phyloP scores from a whole-genome alignment of 2,329 filamentous ascomycete genomes.

The Teratosphaeria viscida region DNA sequence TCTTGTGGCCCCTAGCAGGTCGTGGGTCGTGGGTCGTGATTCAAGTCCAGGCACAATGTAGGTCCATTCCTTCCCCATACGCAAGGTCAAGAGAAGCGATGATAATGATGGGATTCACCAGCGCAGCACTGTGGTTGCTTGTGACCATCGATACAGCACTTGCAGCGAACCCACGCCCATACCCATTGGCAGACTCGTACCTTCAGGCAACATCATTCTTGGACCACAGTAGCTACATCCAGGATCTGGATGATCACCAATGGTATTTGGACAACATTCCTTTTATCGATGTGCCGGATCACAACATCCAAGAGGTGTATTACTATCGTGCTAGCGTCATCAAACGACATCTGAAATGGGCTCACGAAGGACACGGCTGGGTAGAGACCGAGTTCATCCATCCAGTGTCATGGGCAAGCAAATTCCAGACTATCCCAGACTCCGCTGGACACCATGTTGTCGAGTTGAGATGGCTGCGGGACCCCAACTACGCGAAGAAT shows the following conservation, averaged over 20 bases:
- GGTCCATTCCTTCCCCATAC: neutral
- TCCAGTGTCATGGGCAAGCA: slow-evolving; percentile 20
- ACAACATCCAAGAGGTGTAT: slow-evolving; percentile 35
- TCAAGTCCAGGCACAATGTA: neutral
- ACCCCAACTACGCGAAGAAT: slow-evolving; percentile 30
- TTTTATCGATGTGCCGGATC: slow-evolving; percentile 34
- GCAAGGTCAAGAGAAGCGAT: neutral
- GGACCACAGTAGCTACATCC: slow-evolving; percentile 11
- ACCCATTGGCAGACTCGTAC: slow-evolving; percentile 9
- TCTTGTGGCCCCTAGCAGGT: neutral
- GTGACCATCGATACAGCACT: neutral
- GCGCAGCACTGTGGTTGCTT: neutral
- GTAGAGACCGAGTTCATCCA: slow-evolving; percentile 37
- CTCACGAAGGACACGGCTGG: slow-evolving; percentile 28
- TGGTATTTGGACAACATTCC: slow-evolving; percentile 33
- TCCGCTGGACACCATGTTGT: slow-evolving; percentile 17
- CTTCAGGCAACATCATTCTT: slow-evolving; percentile 11
- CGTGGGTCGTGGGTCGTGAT: neutral
- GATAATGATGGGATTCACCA: neutral
- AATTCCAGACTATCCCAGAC: slow-evolving; percentile 19
- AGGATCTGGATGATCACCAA: slow-evolving; percentile 12
- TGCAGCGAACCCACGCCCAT: slow-evolving; percentile 7
- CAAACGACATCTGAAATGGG: slow-evolving; percentile 31
- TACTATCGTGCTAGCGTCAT: slow-evolving; percentile 36
- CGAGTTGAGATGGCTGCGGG: slow-evolving; percentile 30